Base-by-base conservation (phyloP, 73 alveolate genomes). In the Diophrys appendiculata region DNA sequence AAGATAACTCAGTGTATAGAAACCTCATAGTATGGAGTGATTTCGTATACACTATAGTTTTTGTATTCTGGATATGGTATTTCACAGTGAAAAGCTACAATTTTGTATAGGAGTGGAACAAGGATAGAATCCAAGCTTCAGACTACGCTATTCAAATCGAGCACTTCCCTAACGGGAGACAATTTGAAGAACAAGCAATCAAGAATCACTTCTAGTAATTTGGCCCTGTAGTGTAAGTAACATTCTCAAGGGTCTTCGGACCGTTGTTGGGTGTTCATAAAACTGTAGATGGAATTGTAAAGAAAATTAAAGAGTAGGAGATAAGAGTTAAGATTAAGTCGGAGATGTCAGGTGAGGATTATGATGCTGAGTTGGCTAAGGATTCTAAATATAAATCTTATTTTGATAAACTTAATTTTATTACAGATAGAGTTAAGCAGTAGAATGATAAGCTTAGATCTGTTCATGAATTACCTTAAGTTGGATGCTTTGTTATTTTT, bases 401-500 rank as follows among this genome's bases (percentile, higher is more conserved):
- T 23, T 8, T 70, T 33, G 34, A 70, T 31, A 70, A 70, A 33
- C 68, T 33, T n/a, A 70, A 70, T 33, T 25, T 55, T 3, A 75
- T 75, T 73, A 75, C 54, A 33, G 65, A 75, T 2, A 54, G 28
- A 26, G 29, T 75, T n/a, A 75, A 75, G 33, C 27, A 55, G 27
- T 31, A 52, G 29, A 33, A 75, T 32, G 75, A 73, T 2, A 33
- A 56, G 13, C 14, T 75, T n/a, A 54, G 30, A 29, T 23, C 33
- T 34, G 13, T 75, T 13, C 26, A 54, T 24, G 83, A 75, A 18
- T 30, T 55, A 1, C 83, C 83, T 29, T 31, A 24, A 29, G 26
- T 75, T 0, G 83, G 83, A 18, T 73, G 75, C 26, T 75, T 75
- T 55, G 43, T 75, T 29, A 54, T 54, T 25, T 75, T 75, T 34